Percentiles rank a stretch among this genome's conserved stretches.
phyloP scores from a whole-genome alignment of 805 yeast genomes.

The Pichia nakasei region DNA sequence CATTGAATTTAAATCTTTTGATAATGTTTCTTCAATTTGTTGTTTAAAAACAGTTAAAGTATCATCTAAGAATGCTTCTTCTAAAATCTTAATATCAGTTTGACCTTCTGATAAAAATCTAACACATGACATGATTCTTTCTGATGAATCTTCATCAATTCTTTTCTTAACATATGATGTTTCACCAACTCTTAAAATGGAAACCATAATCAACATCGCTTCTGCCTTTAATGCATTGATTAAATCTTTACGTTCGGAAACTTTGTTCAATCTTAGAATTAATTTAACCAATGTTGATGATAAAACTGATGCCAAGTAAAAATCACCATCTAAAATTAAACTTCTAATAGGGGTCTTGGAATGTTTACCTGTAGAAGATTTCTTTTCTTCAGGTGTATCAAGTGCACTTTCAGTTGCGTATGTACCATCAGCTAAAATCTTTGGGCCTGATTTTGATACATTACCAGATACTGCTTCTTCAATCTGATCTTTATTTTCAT shows the following conservation, averaged over 20 bases:
- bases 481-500: constrained; percentile 13
- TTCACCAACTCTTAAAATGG: constrained; percentile 82
- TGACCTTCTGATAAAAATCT: constrained; percentile 66
- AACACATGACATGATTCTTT: constrained; percentile 83
- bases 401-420: constrained; percentile 91
- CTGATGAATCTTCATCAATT: constrained; percentile 96
- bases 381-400: constrained; percentile 32
- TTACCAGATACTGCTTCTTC: constrained; percentile 8
- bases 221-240: constrained; percentile 88
- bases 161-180: constrained; percentile 57
- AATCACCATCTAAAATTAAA: constrained; percentile 78
- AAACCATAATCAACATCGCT: constrained; percentile 86
- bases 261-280: constrained; percentile 61
- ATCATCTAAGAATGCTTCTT: constrained; percentile 77
- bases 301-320: constrained; percentile 81
- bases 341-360: constrained; percentile 67
- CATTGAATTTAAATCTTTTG: constrained; percentile 46
- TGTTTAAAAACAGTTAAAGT: constrained; percentile 76
- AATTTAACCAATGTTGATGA: constrained; percentile 85
- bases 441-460: constrained; percentile 50
- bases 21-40: constrained; percentile 55
- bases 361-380: constrained; percentile 27
- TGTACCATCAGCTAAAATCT: constrained; percentile 96
- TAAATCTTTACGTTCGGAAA: constrained; percentile 40
- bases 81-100: constrained; percentile 32